Evolutionary conservation across 345 rosid species (phyloP).

Genomic region (Salix udensis): DNA sequence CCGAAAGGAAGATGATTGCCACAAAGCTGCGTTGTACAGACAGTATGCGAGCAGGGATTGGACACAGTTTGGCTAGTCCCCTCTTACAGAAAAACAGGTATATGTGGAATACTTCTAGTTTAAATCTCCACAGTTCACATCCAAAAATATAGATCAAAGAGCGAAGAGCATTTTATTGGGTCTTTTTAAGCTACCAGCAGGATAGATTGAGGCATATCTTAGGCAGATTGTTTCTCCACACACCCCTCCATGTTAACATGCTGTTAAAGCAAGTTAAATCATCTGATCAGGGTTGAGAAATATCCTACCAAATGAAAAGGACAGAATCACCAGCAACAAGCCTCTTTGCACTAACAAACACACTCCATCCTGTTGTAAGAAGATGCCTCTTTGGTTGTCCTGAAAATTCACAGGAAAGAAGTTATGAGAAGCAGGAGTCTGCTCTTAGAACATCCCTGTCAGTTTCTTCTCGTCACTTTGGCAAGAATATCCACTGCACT

Average conservation of each 20-base stretch:
- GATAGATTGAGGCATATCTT: background rate
- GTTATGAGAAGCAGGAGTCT: background rate
- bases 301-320: conserved; percentile 28
- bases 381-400: conserved; percentile 60
- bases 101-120: background rate
- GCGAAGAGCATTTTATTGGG: background rate
- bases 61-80: background rate
- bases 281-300: background rate
- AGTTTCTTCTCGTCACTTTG: background rate
- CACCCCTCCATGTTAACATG: background rate
- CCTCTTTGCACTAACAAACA: conserved; percentile 50
- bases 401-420: conserved; percentile 15
- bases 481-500: background rate
- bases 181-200: background rate
- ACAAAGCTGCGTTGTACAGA: background rate
- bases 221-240: background rate
- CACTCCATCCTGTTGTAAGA: conserved; percentile 26
- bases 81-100: background rate
- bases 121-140: background rate
- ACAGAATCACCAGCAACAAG: conserved; percentile 56
- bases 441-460: background rate
- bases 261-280: background rate
- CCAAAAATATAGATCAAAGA: background rate
- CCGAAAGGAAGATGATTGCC: background rate
- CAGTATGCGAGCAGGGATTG: background rate